A percentile compares a stretch with the other conserved stretches of the same genome.
Conservation (phyloP, 768 basidiomycete genomes). For the Tricholoma furcatifolium region DNA sequence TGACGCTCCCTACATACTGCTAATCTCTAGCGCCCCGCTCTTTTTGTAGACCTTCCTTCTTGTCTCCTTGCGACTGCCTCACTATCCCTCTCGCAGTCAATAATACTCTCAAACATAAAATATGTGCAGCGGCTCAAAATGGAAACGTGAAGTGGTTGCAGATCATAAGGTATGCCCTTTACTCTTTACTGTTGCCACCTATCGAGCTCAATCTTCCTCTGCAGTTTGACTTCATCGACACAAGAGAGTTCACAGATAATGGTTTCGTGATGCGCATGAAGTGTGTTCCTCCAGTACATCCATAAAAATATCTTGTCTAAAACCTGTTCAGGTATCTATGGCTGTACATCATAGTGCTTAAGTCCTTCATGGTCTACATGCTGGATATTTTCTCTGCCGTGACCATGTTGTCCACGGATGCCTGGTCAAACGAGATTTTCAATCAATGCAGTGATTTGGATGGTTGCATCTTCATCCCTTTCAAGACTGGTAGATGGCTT, state of each 20-base stretch:
- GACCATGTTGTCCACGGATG: constrained; percentile 89
- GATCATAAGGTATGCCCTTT: constrained; percentile 84
- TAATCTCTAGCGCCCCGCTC: constrained; percentile 24
- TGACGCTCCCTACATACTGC: constrained; percentile 12
- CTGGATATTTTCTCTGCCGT: constrained; percentile 97
- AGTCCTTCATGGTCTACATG: constrained; percentile 94
- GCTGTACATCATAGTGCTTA: constrained; percentile 91
- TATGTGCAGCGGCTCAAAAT: constrained; percentile 78
- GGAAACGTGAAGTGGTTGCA: constrained; percentile 96
- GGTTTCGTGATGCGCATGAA: constrained; percentile 84
- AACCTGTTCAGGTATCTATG: constrained; percentile 73
- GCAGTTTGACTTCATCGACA: constrained; percentile 97
- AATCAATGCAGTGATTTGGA: constrained; percentile 59
- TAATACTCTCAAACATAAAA: constrained; percentile 15
- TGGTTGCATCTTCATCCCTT: constrained; percentile 84
- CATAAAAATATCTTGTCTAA: not conserved
- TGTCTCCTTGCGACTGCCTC: constrained; percentile 46
- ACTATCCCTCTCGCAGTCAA: constrained; percentile 19
- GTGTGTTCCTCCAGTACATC: constrained; percentile 40
- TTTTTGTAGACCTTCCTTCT: constrained; percentile 20
- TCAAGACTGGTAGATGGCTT: constrained; percentile 89
- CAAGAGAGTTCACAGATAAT: constrained; percentile 88
- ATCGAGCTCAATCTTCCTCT: constrained; percentile 4
- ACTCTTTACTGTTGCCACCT: not conserved
- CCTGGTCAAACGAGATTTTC: constrained; percentile 93